Evolutionary conservation across 192 early-diverging fungal genomes (phyloP), one percentile per base, ranked within the genome.

Genomic region (Rhizophagus clarus): DNA sequence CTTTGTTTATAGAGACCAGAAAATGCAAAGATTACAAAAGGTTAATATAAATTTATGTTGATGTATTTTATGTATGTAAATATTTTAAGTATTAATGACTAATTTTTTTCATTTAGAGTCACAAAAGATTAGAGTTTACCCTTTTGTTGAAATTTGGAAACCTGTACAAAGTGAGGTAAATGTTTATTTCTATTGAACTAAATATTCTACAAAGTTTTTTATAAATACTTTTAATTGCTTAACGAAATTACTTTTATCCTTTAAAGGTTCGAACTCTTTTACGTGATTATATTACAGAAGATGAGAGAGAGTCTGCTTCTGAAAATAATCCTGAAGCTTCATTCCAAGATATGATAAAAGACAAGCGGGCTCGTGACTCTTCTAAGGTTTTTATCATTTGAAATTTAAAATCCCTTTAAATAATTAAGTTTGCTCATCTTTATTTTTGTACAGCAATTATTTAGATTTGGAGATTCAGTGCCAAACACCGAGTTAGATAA

Each of bases 251-350:
- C 11, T 31, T 26, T 71, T 72, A 24, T 47, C 11, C 9, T 32
- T 29, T 42, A 17, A 66, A 87, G 84, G 76, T 87, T 31, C 84
- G 86, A 14, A 63, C 82, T 2, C 49, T 87, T 34, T 74, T 87
- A 51, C 84, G 85, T 37, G 84, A 85, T 49, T 87, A 87, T 69
- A 83, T 87, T 6, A 87, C 84, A 1, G 83, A 81, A 31, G 83
- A 82, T 61, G 84, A 87, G 49, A 78, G 83, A 60, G 72, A 75
- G 6, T 37, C 77, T 8, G 66, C 51, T 40, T 62, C 72, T 1
- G 56, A 81, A 34, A 60, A 67, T 40, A 80, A 71, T 42, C 77
- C 83, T 0, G 81, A 81, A 14, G 76, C 81, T 3, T 74, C 82
- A 2, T 69, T 84, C 31, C 80, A 86, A 14, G 82, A 84, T 42